A percentile compares a stretch with the other conserved stretches of the same genome.
Conservation (phyloP, 2,329 filamentous ascomycete species). For the Claviceps sp. region DNA sequence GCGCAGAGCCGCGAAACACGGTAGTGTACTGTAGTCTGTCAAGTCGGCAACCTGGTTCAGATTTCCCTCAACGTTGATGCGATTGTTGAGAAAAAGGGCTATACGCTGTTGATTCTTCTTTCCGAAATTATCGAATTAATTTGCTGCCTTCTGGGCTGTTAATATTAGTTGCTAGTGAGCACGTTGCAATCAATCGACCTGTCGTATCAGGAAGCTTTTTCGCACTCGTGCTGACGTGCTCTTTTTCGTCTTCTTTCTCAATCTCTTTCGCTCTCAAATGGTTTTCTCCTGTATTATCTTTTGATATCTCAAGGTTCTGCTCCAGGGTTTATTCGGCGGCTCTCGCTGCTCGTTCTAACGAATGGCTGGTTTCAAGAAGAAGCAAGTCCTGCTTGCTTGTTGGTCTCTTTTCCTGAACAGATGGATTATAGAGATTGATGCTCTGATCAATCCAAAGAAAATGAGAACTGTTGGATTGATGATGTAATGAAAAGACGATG, state of each 20-base stretch:
- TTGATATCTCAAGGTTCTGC: not conserved
- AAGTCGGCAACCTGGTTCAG: constrained; percentile 2
- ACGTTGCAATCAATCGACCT: constrained; percentile 3
- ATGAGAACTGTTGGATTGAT: not conserved
- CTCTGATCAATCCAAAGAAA: not conserved
- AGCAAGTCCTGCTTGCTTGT: constrained; percentile 47
- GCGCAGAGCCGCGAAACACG: not conserved
- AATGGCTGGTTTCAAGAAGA: constrained; percentile 27
- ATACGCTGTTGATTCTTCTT: not conserved
- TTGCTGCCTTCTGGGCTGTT: not conserved
- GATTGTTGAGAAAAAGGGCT: constrained; percentile 1
- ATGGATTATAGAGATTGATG: not conserved
- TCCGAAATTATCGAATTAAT: constrained; percentile 2
- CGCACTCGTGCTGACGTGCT: not conserved
- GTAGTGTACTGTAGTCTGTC: not conserved
- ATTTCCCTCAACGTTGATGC: constrained; percentile 6
- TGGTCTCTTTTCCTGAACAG: constrained; percentile 7
- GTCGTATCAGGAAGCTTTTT: constrained; percentile 3
- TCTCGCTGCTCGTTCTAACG: constrained; percentile 6
- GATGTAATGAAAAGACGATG: constrained; percentile 10
- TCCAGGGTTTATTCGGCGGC: too few relatives aligned
- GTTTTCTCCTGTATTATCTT: not conserved
- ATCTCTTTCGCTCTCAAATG: not conserved
- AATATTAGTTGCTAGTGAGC: not conserved
- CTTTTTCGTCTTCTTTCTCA: not conserved